Evolutionary conservation across 169 alveolate species (phyloP), one percentile per base, ranked within the genome.

Genomic region (Plasmodium sp.): DNA sequence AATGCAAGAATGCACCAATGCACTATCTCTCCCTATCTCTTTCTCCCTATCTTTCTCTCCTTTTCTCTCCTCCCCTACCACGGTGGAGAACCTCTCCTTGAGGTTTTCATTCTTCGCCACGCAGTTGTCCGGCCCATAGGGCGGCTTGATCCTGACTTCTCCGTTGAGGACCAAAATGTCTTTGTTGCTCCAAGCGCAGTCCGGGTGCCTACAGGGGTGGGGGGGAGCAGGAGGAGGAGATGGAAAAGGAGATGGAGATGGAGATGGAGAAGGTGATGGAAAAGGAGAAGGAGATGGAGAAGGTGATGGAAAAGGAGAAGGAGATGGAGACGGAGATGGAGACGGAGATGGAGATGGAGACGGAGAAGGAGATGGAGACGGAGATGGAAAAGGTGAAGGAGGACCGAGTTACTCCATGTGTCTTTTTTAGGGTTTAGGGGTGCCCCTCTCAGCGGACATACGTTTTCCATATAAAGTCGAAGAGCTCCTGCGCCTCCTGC

Each of bases 391-490:
- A 22, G 22, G 1, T 9, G 18, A n/a, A n/a, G 58, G 58, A 0
- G n/a, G 5, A 39, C 5, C 9, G 45, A 7, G 45, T 10, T 48
- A n/a, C 12, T 5, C 58, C 58, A 48, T 48, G 58, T 48, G 58
- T 12, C 1, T 0, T 48, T 48, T 12, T 9, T 3, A 48, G 10
- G n/a, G 12, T 2, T 2, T 4, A 12, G n/a, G 58, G 58, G n/a
- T 48, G 2, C 5, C 48, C 9, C 72, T 1, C 34, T 2, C 34
- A n/a, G 58, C n/a, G 36, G 34, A 18, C 62, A 81, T 86, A 86
- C 93, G 93, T 86, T 86, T 86, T 86, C 93, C 93, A 86, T 86
- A 86, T 86, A 86, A 86, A 86, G 51, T 86, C 93, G 48, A 86
- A 86, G 67, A 86, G 67, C n/a, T 86, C 93, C 81, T 86, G 93